Conservation (phyloP, 2,329 filamentous ascomycete species). For the Cryphonectria radicalis region DNA sequence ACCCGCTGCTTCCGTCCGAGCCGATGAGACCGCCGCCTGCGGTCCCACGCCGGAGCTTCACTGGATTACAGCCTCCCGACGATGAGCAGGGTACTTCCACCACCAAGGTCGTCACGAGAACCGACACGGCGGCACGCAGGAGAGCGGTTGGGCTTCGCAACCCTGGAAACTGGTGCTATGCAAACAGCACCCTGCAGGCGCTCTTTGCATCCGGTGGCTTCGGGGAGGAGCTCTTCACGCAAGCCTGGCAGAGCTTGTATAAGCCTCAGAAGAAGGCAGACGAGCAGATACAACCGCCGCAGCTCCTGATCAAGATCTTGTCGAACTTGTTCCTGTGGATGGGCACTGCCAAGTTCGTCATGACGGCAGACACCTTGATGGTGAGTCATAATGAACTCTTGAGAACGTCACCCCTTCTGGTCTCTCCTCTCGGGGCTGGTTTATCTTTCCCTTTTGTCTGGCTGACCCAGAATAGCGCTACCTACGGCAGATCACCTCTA, state of each 20-base stretch:
- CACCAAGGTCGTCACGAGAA: slow-evolving; percentile 48
- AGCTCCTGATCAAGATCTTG: slow-evolving; percentile 64
- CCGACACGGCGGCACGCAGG: slow-evolving; percentile 46
- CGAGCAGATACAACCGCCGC: slow-evolving; percentile 55
- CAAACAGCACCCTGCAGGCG: slow-evolving; percentile 88
- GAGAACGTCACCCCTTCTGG: background rate
- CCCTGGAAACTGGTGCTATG: slow-evolving; percentile 84
- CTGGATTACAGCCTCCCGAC: slow-evolving; percentile 62
- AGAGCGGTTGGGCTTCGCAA: slow-evolving; percentile 76
- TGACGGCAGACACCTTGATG: slow-evolving; percentile 61
- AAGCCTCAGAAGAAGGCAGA: slow-evolving; percentile 69
- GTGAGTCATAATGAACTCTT: slow-evolving; percentile 42
- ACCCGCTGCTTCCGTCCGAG: slow-evolving; percentile 57
- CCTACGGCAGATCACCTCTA: slow-evolving; percentile 63
- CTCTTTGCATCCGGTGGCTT: slow-evolving; percentile 75
- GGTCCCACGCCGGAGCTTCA: slow-evolving; percentile 75
- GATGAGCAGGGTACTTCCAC: slow-evolving; percentile 47
- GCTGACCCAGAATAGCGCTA: slow-evolving; percentile 54
- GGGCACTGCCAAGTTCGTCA: slow-evolving; percentile 53
- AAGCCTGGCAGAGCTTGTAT: slow-evolving; percentile 65
- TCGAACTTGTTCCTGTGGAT: slow-evolving; percentile 64
- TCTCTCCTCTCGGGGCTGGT: background rate
- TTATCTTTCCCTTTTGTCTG: background rate
- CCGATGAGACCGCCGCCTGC: slow-evolving; percentile 71
- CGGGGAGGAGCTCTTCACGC: slow-evolving; percentile 64